These are phyloP conservation scores for Vanrija sp. DNA, from an alignment of 1,284 basidiomycete species.

Conservation along the genomic window DNA sequence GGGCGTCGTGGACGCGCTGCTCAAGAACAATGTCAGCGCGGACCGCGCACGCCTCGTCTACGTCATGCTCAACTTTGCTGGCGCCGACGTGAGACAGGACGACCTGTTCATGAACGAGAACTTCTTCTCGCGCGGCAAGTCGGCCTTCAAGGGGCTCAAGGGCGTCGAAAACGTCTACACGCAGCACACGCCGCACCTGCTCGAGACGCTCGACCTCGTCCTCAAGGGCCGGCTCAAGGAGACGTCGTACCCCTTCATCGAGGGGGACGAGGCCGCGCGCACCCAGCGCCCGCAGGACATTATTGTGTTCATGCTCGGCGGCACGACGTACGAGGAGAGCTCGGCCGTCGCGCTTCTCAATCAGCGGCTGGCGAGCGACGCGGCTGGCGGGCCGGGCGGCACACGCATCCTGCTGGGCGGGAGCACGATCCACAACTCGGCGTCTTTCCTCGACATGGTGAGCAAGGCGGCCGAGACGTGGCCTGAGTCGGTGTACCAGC, in stretches of 20 bases:
- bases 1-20: constrained; percentile 73
- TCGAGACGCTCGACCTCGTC: constrained; percentile 85
- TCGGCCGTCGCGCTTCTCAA: constrained; percentile 77
- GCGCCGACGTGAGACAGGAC: constrained; percentile 93
- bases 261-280: constrained; percentile 55
- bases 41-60: constrained; percentile 89
- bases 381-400: constrained; percentile 52
- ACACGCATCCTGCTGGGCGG: constrained; percentile 78
- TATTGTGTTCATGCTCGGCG: constrained; percentile 91
- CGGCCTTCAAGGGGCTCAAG: constrained; percentile 93
- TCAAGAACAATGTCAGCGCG: constrained; percentile 73
- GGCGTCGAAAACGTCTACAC: constrained; percentile 99
- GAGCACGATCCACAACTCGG: constrained; percentile 87
- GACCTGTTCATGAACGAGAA: constrained; percentile 97
- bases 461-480: constrained; percentile 42
- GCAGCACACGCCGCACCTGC: constrained; percentile 90
- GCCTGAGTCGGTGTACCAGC: constrained; percentile 43
- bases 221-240: constrained; percentile 84
- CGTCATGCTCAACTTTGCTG: constrained; percentile 87
- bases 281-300: constrained; percentile 71
- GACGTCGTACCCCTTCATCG: constrained; percentile 84
- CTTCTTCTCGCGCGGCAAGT: constrained; percentile 88
- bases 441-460: constrained; percentile 52
- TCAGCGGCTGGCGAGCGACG: constrained; percentile 59
- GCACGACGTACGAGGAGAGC: constrained; percentile 90